Evolutionary conservation across 2,329 filamentous ascomycete genomes (phyloP).

Genomic region (Colletotrichum echinochloae): DNA sequence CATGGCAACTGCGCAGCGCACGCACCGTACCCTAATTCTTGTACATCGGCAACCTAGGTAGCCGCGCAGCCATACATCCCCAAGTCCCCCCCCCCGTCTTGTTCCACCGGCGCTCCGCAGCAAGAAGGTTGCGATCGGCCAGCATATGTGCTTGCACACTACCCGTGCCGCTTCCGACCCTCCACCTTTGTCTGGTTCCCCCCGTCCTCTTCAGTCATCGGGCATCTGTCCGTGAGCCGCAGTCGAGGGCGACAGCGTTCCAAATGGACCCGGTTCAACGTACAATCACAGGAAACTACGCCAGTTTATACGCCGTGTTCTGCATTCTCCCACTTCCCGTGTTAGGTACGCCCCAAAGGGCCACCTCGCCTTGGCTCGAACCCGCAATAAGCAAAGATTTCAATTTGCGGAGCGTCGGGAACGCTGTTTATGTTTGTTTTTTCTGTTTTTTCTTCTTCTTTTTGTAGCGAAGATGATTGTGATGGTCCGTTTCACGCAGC

Average conservation of each 20-base stretch:
- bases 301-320: neutral
- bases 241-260: neutral
- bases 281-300: neutral
- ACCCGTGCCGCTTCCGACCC: conserved; percentile 9
- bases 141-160: neutral
- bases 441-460: too few species aligned
- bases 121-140: conserved; percentile 6
- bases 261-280: neutral
- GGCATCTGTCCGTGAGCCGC: neutral
- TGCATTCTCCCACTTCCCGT: neutral
- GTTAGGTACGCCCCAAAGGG: conserved; percentile 1
- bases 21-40: neutral
- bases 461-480: neutral
- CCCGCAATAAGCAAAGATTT: neutral
- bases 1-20: neutral
- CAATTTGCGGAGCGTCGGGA: conserved; percentile 1
- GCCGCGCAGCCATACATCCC: neutral
- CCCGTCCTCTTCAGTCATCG: neutral
- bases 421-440: too few species aligned
- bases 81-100: neutral
- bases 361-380: conserved; percentile 5
- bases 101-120: neutral
- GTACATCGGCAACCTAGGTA: neutral
- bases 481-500: neutral
- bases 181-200: neutral